These are phyloP conservation scores for Sporisorium sorghi DNA, from an alignment of 1,284 basidiomycete species.

Conservation along the genomic window DNA sequence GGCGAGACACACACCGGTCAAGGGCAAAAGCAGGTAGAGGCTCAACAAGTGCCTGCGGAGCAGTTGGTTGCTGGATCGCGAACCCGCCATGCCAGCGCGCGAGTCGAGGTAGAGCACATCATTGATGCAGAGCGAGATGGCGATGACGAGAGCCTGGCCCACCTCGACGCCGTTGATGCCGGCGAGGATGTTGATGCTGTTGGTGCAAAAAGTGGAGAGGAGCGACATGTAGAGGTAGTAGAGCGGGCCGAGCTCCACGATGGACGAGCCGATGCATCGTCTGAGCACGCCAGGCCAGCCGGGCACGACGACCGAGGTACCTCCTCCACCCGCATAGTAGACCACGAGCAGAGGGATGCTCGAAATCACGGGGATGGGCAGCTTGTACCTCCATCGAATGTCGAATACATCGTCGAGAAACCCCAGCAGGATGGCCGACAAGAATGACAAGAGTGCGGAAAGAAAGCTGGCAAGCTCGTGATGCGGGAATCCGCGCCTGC, in stretches of 20 bases:
- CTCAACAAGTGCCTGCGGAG: constrained; percentile 93
- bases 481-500: constrained; percentile 79
- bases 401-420: constrained; percentile 98
- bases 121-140: constrained; percentile 87
- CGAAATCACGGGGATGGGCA: constrained; percentile 93
- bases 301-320: constrained; percentile 94
- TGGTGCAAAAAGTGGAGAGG: constrained; percentile 95
- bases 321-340: constrained; percentile 92
- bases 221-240: constrained; percentile 98
- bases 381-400: constrained; percentile 97
- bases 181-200: constrained; percentile 98
- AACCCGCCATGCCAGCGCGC: constrained; percentile 48
- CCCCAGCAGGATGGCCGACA: constrained; percentile 92
- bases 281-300: constrained; percentile 68
- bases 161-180: constrained; percentile 95
- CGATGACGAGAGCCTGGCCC: constrained; percentile 91
- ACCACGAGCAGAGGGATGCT: constrained; percentile 94
- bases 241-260: constrained; percentile 92
- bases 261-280: constrained; percentile 73
- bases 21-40: constrained; percentile 93
- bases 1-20: constrained; percentile 87
- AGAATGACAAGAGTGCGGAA: constrained; percentile 87
- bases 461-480: constrained; percentile 92
- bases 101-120: constrained; percentile 80
- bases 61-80: constrained; percentile 73